Conservation (phyloP, 345 rosid genomes). For the Populus alba region DNA sequence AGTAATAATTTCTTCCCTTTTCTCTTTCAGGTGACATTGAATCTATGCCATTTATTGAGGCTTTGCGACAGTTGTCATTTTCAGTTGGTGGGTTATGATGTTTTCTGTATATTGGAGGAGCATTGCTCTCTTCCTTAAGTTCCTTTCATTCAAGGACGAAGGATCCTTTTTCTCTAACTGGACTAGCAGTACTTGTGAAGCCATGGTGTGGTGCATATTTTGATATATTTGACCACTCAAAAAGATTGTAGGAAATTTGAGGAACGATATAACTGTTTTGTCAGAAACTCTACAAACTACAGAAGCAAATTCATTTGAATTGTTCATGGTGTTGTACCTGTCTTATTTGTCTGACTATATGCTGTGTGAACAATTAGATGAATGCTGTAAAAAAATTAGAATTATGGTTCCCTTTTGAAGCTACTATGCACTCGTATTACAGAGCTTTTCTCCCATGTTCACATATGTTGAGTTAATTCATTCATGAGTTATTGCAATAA, state of each 20-base stretch:
- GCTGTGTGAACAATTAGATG: neutral
- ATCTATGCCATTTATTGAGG: constrained; percentile 38
- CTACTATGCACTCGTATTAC: neutral
- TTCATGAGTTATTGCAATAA: neutral
- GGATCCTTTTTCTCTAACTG: neutral
- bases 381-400: neutral
- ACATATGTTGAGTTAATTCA: neutral
- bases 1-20: neutral
- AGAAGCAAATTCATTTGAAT: neutral
- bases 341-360: neutral
- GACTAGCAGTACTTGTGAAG: neutral
- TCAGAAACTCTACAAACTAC: neutral
- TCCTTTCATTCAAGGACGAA: neutral
- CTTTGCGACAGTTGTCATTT: constrained; percentile 34
- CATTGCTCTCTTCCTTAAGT: neutral
- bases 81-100: constrained; percentile 24
- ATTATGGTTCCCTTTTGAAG: neutral
- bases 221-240: neutral
- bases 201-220: neutral
- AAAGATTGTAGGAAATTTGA: neutral
- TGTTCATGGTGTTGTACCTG: neutral
- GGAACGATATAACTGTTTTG: neutral
- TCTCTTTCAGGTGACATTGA: constrained; percentile 29
- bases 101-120: neutral
- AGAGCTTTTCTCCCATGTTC: neutral